Conservation (phyloP, 1,284 basidiomycete species). For the Schizophyllum commune region DNA sequence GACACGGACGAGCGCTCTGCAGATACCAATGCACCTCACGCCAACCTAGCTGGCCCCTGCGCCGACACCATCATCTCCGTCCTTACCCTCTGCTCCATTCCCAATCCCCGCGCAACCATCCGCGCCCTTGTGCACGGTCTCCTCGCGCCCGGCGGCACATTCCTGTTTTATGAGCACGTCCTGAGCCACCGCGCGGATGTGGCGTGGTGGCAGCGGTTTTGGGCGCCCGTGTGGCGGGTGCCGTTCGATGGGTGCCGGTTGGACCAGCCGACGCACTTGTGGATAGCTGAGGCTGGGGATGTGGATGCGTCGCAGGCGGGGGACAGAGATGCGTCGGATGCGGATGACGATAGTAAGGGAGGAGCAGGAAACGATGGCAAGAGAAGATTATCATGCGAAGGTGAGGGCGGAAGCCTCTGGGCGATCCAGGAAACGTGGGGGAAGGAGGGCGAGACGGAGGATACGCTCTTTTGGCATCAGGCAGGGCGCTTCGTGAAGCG, state of each 20-base stretch:
- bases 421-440: conserved; percentile 37
- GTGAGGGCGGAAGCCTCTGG: conserved; percentile 27
- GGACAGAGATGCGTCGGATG: conserved; percentile 11
- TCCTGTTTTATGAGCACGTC: conserved; percentile 66
- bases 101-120: conserved; percentile 38
- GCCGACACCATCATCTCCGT: conserved; percentile 55
- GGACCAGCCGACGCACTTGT: conserved; percentile 49
- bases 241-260: conserved; percentile 54
- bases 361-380: conserved; percentile 26
- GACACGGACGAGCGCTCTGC: no score
- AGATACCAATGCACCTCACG: no score
- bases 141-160: conserved; percentile 47
- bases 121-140: conserved; percentile 34
- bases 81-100: conserved; percentile 54
- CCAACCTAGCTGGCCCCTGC: conserved; percentile 31
- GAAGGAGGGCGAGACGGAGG: conserved; percentile 37
- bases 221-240: conserved; percentile 56
- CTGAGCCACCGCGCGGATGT: conserved; percentile 39
- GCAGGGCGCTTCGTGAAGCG: conserved; percentile 45
- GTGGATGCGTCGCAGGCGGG: conserved; percentile 37
- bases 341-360: conserved; percentile 23
- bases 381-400: conserved; percentile 10
- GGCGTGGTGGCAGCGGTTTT: conserved; percentile 60
- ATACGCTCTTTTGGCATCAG: conserved; percentile 50
- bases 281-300: conserved; percentile 38